Evolutionary conservation across 495 filamentous ascomycete species (phyloP).

Genomic region (Trichoderma parareesei): DNA sequence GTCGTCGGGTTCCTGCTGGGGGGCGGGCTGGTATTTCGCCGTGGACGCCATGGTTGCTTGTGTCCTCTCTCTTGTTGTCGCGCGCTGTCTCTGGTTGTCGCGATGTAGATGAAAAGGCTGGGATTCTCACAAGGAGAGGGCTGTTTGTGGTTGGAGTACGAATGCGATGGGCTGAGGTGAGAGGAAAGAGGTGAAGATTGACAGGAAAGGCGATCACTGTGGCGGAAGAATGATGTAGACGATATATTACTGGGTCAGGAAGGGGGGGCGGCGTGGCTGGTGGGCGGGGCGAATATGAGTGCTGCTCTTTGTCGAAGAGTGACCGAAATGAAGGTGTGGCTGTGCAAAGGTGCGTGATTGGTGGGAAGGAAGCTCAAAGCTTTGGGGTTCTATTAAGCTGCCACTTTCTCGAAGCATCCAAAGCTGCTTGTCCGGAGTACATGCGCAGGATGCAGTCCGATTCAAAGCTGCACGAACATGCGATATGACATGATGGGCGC

Average conservation of each 20-base stretch:
- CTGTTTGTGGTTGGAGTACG: background rate
- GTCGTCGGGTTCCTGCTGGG: constrained; percentile 65
- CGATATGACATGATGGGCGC: too few species aligned
- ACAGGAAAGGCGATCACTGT: background rate
- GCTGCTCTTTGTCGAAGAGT: background rate
- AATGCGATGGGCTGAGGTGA: background rate
- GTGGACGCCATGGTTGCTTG: constrained; percentile 50
- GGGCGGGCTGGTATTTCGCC: constrained; percentile 60
- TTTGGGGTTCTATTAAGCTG: background rate
- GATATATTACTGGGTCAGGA: constrained; percentile 5
- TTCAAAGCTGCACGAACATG: too few species aligned
- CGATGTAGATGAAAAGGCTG: background rate
- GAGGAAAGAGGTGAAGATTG: background rate
- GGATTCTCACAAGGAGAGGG: too few species aligned
- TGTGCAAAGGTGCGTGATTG: background rate
- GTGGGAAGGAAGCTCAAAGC: background rate
- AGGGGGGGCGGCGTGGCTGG: background rate
- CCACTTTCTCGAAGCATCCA: background rate
- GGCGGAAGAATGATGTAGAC: constrained; percentile 7
- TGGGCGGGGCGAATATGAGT: background rate
- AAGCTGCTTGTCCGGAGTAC: background rate
- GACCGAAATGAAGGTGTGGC: background rate
- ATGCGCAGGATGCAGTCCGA: too few species aligned
- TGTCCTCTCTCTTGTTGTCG: background rate
- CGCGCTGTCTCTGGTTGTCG: background rate